These are phyloP conservation scores for Erythrobasidium hasegawianum DNA, from an alignment of 1,284 basidiomycete species.

Conservation along the genomic window DNA sequence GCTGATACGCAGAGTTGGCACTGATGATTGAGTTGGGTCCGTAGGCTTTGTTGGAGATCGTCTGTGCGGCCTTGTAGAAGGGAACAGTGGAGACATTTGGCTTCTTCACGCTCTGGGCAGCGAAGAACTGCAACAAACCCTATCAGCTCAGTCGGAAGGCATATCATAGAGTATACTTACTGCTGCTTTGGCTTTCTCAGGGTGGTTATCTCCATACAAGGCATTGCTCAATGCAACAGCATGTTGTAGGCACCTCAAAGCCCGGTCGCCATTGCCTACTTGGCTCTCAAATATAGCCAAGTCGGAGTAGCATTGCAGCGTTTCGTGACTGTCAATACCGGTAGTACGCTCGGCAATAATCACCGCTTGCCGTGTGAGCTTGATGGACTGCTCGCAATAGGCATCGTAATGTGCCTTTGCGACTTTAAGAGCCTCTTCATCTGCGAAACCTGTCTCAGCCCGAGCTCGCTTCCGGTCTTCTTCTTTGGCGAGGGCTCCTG, in stretches of 20 bases:
- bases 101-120: conserved; percentile 18
- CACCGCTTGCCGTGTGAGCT: conserved; percentile 57
- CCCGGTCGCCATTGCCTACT: conserved; percentile 52
- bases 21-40: conserved; percentile 34
- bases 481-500: neutral
- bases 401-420: conserved; percentile 44
- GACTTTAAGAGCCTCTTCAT: conserved; percentile 39
- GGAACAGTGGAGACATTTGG: conserved; percentile 26
- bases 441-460: conserved; percentile 20
- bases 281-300: conserved; percentile 56
- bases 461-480: conserved; percentile 29
- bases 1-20: conserved; percentile 25
- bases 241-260: conserved; percentile 54
- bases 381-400: conserved; percentile 53
- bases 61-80: conserved; percentile 27
- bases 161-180: conserved; percentile 1
- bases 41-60: conserved; percentile 10
- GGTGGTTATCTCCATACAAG: conserved; percentile 55
- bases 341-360: conserved; percentile 57
- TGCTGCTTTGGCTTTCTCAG: conserved; percentile 41
- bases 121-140: conserved; percentile 29
- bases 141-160: no score
- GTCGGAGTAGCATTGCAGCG: conserved; percentile 57
- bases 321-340: conserved; percentile 57
- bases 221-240: conserved; percentile 55